Percentiles rank a stretch among this genome's conserved stretches.
phyloP scores from a whole-genome alignment of 1,284 basidiomycete species.

The Cystobasidium slooffiae region DNA sequence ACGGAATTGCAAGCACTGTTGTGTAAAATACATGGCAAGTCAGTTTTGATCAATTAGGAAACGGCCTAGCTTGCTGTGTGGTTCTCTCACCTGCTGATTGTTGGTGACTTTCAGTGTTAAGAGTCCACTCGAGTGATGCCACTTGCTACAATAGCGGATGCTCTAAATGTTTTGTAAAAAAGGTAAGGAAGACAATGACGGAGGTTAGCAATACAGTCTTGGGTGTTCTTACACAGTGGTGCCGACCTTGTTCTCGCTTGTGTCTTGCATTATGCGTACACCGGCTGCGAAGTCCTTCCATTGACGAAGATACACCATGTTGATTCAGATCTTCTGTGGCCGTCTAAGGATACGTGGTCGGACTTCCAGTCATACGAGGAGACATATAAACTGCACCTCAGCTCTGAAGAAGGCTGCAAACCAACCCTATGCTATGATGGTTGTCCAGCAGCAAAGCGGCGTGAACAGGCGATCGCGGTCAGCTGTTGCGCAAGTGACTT shows the following conservation, averaged over 20 bases:
- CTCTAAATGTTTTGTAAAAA: too few species aligned
- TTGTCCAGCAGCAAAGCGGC: background rate
- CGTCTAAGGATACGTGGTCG: too few species aligned
- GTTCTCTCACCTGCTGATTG: conserved; percentile 71
- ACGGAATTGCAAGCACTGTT: conserved; percentile 89
- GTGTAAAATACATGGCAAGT: background rate
- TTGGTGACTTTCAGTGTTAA: conserved; percentile 90
- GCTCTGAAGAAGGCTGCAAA: background rate
- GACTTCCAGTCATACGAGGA: background rate
- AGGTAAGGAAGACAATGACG: too few species aligned
- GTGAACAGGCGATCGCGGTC: background rate
- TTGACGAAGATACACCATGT: conserved; percentile 24
- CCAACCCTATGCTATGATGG: background rate
- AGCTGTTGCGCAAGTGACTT: background rate
- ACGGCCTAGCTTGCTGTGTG: too few species aligned
- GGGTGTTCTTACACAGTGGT: too few species aligned
- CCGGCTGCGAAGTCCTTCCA: conserved; percentile 18
- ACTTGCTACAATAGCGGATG: conserved; percentile 82
- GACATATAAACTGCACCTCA: background rate
- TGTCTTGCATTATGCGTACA: conserved; percentile 1
- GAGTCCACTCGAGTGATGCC: conserved; percentile 76
- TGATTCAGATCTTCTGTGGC: too few species aligned
- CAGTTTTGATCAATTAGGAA: background rate
- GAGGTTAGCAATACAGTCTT: too few species aligned
- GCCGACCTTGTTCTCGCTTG: background rate